These are phyloP conservation scores for Yarrowia divulgata DNA, from an alignment of 805 yeast species.

Conservation along the genomic window DNA sequence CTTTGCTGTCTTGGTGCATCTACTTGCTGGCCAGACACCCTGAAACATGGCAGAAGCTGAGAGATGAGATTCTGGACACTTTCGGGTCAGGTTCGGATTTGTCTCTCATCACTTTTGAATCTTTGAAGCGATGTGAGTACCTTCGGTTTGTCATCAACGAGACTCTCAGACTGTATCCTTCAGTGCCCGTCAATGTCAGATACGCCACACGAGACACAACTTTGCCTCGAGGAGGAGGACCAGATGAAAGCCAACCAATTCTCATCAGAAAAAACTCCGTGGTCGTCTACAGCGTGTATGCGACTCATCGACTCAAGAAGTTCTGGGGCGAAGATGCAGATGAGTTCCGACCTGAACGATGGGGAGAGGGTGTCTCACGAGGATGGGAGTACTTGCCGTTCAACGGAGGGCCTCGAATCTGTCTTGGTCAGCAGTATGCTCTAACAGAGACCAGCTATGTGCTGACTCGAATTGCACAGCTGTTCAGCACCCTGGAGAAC, in stretches of 20 bases:
- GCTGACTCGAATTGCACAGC: conserved; percentile 52
- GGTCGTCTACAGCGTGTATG: conserved; percentile 53
- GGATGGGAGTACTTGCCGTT: conserved; percentile 61
- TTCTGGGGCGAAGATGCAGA: conserved; percentile 57
- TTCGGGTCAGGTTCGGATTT: conserved; percentile 49
- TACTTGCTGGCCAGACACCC: conserved; percentile 56
- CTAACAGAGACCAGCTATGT: conserved; percentile 61
- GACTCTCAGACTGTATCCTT: conserved; percentile 59
- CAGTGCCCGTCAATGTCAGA: conserved; percentile 60
- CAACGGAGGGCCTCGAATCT: conserved; percentile 64
- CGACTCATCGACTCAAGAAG: conserved; percentile 54
- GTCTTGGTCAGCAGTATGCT: conserved; percentile 64
- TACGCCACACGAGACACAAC: conserved; percentile 56
- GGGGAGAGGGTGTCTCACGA: conserved; percentile 48
- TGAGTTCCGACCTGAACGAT: conserved; percentile 58
- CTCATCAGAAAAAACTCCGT: conserved; percentile 55
- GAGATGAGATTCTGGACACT: conserved; percentile 52
- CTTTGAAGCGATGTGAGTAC: conserved; percentile 58
- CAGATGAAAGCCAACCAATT: conserved; percentile 52
- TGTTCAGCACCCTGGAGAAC: conserved; percentile 1
- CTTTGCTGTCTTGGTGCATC: conserved; percentile 55
- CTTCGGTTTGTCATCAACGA: conserved; percentile 59
- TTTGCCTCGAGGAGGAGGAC: conserved; percentile 61
- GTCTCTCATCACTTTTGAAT: conserved; percentile 53
- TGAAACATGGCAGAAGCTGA: conserved; percentile 49